Percentiles rank a stretch among this genome's conserved stretches.
phyloP scores from a whole-genome alignment of 768 basidiomycete species.

The Lactarius indigo region DNA sequence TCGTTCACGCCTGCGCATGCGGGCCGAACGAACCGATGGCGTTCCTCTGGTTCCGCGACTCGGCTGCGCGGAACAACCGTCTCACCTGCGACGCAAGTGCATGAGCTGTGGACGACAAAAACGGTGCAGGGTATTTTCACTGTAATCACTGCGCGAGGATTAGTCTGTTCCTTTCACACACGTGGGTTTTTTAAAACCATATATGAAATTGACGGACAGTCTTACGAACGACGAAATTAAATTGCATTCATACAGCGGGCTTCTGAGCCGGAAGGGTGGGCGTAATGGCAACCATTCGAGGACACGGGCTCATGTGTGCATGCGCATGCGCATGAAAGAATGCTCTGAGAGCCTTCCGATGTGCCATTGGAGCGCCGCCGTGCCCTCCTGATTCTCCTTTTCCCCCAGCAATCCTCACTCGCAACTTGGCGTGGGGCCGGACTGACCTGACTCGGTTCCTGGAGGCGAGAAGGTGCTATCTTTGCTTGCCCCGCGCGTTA shows the following conservation, averaged over 20 bases:
- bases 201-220: background rate
- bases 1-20: background rate
- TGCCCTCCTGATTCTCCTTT: background rate
- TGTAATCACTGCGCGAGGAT: background rate
- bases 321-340: background rate
- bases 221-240: background rate
- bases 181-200: background rate
- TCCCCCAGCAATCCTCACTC: background rate
- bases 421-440: constrained; percentile 11
- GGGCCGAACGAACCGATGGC: constrained; percentile 15
- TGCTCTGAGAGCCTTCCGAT: background rate
- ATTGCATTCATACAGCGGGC: background rate
- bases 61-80: constrained; percentile 1
- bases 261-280: background rate
- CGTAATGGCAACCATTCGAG: background rate
- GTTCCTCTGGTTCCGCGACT: background rate
- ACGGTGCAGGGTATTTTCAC: background rate
- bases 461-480: background rate
- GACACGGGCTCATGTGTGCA: background rate
- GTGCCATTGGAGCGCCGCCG: background rate
- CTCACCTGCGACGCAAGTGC: background rate
- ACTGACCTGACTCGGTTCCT: background rate
- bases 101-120: background rate
- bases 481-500: background rate
- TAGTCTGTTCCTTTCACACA: background rate